Evolutionary conservation across 305 asterid species (phyloP).

Genomic region (Plantago lanceolata): DNA sequence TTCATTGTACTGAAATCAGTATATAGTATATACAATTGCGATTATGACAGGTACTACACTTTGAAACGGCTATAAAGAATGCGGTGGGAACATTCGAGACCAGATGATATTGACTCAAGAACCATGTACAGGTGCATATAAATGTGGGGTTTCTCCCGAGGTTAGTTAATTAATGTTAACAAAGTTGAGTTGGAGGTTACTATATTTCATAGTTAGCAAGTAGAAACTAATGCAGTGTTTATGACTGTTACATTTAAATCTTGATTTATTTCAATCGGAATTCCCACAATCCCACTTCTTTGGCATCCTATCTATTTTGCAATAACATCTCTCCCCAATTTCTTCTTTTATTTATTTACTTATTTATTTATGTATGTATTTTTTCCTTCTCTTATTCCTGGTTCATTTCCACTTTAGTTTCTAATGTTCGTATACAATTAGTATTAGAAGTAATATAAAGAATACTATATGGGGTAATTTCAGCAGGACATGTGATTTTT

Average conservation of each 20-base stretch:
- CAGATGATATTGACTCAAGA: neutral
- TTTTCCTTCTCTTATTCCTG: no score
- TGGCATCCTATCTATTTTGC: neutral
- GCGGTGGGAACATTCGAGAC: neutral
- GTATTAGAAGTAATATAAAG: neutral
- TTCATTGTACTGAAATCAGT: conserved; percentile 1
- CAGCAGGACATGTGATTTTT: neutral
- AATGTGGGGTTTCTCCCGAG: neutral
- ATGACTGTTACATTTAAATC: neutral
- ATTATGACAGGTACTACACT: neutral
- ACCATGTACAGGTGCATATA: neutral
- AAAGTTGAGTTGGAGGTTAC: neutral
- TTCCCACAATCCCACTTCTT: neutral
- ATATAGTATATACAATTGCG: neutral
- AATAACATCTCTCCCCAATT: neutral
- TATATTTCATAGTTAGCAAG: conserved; percentile 1
- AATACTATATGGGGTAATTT: neutral
- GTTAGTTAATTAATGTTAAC: neutral
- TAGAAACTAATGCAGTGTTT: neutral
- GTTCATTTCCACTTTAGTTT: neutral
- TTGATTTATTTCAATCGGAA: neutral
- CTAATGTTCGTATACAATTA: neutral
- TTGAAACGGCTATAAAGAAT: neutral
- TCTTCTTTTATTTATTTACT: no score
- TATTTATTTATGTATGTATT: no score